Conservation (phyloP, 352 stramenopile genomes). For the Pythium apleroticum region DNA sequence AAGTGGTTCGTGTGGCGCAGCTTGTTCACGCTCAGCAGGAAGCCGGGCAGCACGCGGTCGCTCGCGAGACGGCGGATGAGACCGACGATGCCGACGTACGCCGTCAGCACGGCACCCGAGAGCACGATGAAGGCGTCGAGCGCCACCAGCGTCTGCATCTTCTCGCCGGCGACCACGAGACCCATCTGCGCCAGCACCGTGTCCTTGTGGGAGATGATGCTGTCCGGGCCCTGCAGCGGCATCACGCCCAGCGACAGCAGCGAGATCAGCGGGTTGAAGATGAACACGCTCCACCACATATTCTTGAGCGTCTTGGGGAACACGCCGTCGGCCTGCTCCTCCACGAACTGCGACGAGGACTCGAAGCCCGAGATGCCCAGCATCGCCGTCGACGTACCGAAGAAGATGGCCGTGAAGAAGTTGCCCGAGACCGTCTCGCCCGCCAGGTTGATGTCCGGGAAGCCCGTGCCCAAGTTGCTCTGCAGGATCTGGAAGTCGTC, state of each 20-base stretch:
- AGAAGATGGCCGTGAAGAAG: constrained; percentile 88
- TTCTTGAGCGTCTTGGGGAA: constrained; percentile 94
- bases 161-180: constrained; percentile 68
- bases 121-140: constrained; percentile 95
- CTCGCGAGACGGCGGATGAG: constrained; percentile 91
- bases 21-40: constrained; percentile 81
- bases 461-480: constrained; percentile 83
- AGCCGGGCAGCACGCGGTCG: constrained; percentile 83
- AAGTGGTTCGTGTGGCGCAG: constrained; percentile 90
- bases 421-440: constrained; percentile 77
- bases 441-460: constrained; percentile 88
- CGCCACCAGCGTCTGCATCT: constrained; percentile 76
- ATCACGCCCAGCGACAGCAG: constrained; percentile 90
- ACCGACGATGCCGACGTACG: constrained; percentile 92
- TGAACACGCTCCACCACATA: constrained; percentile 93
- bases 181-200: constrained; percentile 92
- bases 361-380: constrained; percentile 95
- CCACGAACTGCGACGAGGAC: constrained; percentile 93
- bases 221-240: constrained; percentile 66
- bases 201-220: constrained; percentile 83
- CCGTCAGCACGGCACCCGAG: constrained; percentile 91
- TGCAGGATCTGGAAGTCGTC: constrained; percentile 79
- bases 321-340: constrained; percentile 93
- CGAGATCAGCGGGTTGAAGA: constrained; percentile 94
- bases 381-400: constrained; percentile 92